These are phyloP conservation scores for Mariannaea elegans DNA, from an alignment of 2,329 filamentous ascomycete species.

Conservation along the genomic window DNA sequence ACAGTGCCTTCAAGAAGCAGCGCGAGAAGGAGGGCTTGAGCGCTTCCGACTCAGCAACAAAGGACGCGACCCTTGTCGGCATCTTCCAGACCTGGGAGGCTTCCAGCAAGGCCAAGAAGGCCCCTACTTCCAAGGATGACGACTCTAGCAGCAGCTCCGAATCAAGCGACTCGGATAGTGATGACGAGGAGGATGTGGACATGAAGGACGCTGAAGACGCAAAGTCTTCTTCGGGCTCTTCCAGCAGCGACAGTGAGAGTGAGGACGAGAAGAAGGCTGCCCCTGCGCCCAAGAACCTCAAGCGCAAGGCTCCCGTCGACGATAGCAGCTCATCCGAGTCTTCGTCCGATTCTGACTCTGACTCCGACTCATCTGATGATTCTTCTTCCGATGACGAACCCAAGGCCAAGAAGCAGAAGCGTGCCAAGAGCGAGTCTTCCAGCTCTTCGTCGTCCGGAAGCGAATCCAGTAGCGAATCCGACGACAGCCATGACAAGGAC, in stretches of 20 bases:
- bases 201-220: slow-evolving; percentile 54
- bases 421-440: slow-evolving; percentile 35
- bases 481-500: slow-evolving; percentile 41
- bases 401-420: slow-evolving; percentile 62
- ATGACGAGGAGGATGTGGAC: slow-evolving; percentile 50
- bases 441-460: slow-evolving; percentile 28
- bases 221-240: slow-evolving; percentile 45
- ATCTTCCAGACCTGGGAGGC: slow-evolving; percentile 62
- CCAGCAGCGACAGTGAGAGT: slow-evolving; percentile 35
- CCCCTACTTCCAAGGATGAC: slow-evolving; percentile 21
- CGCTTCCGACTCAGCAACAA: slow-evolving; percentile 25
- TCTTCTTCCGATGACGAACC: slow-evolving; percentile 58
- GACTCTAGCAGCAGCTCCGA: slow-evolving; percentile 37
- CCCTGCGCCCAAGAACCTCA: slow-evolving; percentile 44
- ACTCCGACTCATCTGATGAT: slow-evolving; percentile 50
- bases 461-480: slow-evolving; percentile 36
- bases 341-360: slow-evolving; percentile 45
- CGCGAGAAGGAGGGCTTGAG: slow-evolving; percentile 62
- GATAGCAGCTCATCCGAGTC: slow-evolving; percentile 41
- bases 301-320: slow-evolving; percentile 51
- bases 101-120: slow-evolving; percentile 34
- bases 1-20: slow-evolving; percentile 70
- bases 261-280: slow-evolving; percentile 35
- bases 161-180: slow-evolving; percentile 42
- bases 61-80: slow-evolving; percentile 55